Evolutionary conservation across 257 asterid species (phyloP), one percentile per base, ranked within the genome.

Genomic region (Fraxinus americana): DNA sequence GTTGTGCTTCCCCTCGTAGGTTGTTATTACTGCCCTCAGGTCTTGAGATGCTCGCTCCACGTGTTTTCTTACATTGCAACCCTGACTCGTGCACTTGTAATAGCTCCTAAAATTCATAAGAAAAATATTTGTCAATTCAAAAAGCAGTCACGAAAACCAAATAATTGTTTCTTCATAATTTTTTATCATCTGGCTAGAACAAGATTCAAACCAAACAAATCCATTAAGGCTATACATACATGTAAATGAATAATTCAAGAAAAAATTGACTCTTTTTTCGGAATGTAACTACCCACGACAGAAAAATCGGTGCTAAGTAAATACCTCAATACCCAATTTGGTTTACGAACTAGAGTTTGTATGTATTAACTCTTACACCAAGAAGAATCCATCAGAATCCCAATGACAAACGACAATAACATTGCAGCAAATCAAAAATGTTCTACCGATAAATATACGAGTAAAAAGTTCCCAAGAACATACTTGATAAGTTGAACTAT

Each of bases 1-100:
- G 92, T 87, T 90, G 87, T 92, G 97, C 79, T 91, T 92, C 36
- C 97, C 97, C 75, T 91, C 97, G 67, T 92, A 92, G 2, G 97
- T 88, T 17, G 97, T 92, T 81, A 92, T 90, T 79, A 92, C 97
- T 2, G 92, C 76, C 38, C 89, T 82, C 27, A 79, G 68, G 70
- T 92, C 95, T 0, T 90, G 88, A 23, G 89, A 80, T 10, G 97
- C 95, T 39, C 97, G 77, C 41, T 92, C 97, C 10, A 92, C 97
- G 27, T 91, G 97, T 83, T 92, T 92, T 41, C 97, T 88, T 1
- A 92, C 97, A 0, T 85, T 88, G 29, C 97, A 92, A 0, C 88
- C 90, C 9, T 69, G 78, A 79, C 57, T 84, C 29, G 97, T 91
- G 86, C 97, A 92, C 81, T 92, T 92, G 88, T 92, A 92, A 82